phyloP scores from a whole-genome alignment of 495 filamentous ascomycete genomes.

The Monascus purpureus region DNA sequence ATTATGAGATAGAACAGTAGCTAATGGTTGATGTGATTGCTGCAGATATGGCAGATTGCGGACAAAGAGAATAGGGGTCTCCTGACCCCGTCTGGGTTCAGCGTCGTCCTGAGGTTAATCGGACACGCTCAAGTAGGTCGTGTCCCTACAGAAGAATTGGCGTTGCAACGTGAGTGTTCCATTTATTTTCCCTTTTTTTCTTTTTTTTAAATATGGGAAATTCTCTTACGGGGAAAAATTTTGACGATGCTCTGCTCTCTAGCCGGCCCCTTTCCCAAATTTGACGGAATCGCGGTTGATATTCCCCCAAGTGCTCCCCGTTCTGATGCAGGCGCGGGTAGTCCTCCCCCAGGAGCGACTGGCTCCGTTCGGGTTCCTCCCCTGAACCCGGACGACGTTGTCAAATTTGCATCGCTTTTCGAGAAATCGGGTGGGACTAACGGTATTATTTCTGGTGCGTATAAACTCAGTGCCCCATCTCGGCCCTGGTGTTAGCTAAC shows the following conservation, averaged over 20 bases:
- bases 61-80: constrained; percentile 93
- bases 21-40: constrained; percentile 1
- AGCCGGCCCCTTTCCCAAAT: constrained; percentile 82
- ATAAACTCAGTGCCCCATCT: not conserved
- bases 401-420: constrained; percentile 74
- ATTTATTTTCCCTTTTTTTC: not conserved
- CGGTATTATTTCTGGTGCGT: constrained; percentile 64
- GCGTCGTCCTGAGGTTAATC: constrained; percentile 81
- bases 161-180: constrained; percentile 41
- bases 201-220: too few species aligned
- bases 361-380: constrained; percentile 78
- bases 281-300: constrained; percentile 54
- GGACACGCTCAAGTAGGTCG: constrained; percentile 85
- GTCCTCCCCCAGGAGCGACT: constrained; percentile 51
- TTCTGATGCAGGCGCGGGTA: constrained; percentile 28
- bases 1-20: too few species aligned
- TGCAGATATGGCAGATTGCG: constrained; percentile 95
- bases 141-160: constrained; percentile 65
- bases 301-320: constrained; percentile 24
- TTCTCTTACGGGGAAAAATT: not conserved
- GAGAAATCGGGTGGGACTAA: constrained; percentile 69
- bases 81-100: constrained; percentile 81
- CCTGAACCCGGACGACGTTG: constrained; percentile 74
- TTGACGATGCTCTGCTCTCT: constrained; percentile 18
- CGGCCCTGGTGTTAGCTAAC: constrained; percentile 1